These are phyloP conservation scores for Pseudomonodictys pantanalensis DNA, from an alignment of 495 filamentous ascomycete genomes.

Conservation along the genomic window DNA sequence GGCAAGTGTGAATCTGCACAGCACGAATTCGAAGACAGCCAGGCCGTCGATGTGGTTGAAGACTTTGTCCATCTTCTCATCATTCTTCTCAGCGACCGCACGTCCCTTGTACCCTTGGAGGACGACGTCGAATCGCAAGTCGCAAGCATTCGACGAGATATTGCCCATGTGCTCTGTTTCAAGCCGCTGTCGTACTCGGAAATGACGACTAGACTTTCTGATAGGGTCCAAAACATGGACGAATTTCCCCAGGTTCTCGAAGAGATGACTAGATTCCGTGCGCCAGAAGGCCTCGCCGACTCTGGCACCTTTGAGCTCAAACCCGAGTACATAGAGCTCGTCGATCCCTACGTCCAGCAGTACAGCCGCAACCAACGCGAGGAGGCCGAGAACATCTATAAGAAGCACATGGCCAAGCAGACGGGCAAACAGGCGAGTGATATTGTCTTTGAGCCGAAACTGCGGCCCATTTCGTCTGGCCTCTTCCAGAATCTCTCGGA, in stretches of 20 bases:
- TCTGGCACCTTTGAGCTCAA: conserved; percentile 92
- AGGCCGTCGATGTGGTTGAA: conserved; percentile 88
- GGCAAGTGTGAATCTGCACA: conserved; percentile 67
- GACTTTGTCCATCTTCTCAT: conserved; percentile 95
- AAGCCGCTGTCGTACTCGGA: conserved; percentile 93
- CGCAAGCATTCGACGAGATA: conserved; percentile 76
- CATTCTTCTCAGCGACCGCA: conserved; percentile 82
- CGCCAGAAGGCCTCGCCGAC: conserved; percentile 88
- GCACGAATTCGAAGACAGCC: conserved; percentile 69
- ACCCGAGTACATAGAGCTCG: conserved; percentile 72
- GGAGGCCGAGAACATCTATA: conserved; percentile 86
- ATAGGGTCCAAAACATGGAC: conserved; percentile 78
- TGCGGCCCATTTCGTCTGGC: conserved; percentile 72
- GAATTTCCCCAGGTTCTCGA: conserved; percentile 78
- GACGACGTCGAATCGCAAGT: conserved; percentile 63
- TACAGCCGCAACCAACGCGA: conserved; percentile 97
- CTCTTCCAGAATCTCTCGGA: conserved; percentile 68
- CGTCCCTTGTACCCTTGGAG: conserved; percentile 67
- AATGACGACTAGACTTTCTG: conserved; percentile 72
- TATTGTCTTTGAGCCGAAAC: conserved; percentile 88
- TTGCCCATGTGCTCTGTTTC: conserved; percentile 93
- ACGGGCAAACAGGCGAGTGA: conserved; percentile 76
- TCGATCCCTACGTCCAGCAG: conserved; percentile 92
- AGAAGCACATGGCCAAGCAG: conserved; percentile 80
- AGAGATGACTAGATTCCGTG: conserved; percentile 81